These are phyloP conservation scores for Fusarium concolor DNA, from an alignment of 2,329 filamentous ascomycete genomes.

Conservation along the genomic window DNA sequence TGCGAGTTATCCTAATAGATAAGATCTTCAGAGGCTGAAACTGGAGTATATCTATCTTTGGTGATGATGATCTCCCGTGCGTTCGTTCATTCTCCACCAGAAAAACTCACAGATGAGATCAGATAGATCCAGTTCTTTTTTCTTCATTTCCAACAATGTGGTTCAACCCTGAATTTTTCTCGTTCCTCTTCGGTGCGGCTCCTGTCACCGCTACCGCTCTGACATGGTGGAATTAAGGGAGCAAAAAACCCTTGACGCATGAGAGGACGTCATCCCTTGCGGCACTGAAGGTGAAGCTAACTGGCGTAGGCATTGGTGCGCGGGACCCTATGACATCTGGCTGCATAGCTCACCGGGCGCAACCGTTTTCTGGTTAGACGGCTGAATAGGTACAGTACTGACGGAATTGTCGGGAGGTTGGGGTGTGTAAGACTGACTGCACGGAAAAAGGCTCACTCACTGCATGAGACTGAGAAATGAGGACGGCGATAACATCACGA, in stretches of 20 bases:
- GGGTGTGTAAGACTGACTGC: slow-evolving; percentile 8
- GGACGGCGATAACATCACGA: slow-evolving; percentile 1
- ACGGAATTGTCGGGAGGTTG: neutral
- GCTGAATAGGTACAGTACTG: neutral
- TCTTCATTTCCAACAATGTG: neutral
- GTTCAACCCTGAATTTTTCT: neutral
- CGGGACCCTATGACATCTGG: slow-evolving; percentile 37
- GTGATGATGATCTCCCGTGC: slow-evolving; percentile 44
- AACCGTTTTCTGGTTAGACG: slow-evolving; percentile 16
- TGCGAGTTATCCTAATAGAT: slow-evolving; percentile 5
- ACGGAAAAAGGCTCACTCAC: slow-evolving; percentile 3
- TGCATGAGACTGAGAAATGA: neutral
- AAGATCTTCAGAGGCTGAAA: slow-evolving; percentile 27
- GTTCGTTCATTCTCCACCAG: slow-evolving; percentile 26
- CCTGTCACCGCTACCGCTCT: slow-evolving; percentile 22
- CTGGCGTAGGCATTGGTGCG: slow-evolving; percentile 15
- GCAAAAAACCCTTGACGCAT: slow-evolving; percentile 31
- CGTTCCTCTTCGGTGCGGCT: slow-evolving; percentile 1
- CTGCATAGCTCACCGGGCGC: slow-evolving; percentile 18
- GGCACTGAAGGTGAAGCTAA: neutral
- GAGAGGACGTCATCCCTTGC: slow-evolving; percentile 30
- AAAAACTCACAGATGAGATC: slow-evolving; percentile 7
- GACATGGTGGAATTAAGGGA: slow-evolving; percentile 1
- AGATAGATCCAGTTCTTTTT: neutral
- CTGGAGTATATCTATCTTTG: slow-evolving; percentile 19